Base-by-base conservation (phyloP, 169 alveolate species). In the Eimeria maxima region DNA sequence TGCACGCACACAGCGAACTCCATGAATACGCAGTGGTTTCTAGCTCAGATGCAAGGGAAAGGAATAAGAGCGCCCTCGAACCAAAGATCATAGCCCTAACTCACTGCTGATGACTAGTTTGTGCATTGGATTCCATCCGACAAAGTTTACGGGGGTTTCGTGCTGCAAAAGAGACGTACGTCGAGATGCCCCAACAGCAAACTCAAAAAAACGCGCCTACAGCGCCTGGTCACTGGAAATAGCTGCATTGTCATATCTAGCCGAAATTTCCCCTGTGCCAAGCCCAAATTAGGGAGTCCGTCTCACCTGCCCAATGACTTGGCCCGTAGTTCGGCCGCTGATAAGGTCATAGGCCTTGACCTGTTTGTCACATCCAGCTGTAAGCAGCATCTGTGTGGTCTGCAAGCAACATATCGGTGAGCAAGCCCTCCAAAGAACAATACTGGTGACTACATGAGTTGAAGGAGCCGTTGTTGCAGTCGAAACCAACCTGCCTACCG, bases 271-370 rank as follows among this genome's bases (percentile, higher is more conserved):
- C 20, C 16, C 4, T n/a, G 11, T 29, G 83, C 55, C 14, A 20
- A 38, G 18, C 14, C 6, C 29, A 27, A 27, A 24, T 16, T 16
- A 18, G 44, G 50, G 83, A 22, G n/a, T 20, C 38, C 76, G 42
- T 60, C 93, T 87, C 67, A 87, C 96, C 94, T 94, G 94, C n/a
- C 94, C 96, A 44, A 94, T 83, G 90, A 87, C 95, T 53, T 87
- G 94, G 22, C 92, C 92, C 33, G 78, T 86, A 24, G 87, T 53
- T 22, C 87, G 76, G 57, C 96, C 93, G 55, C 94, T 63, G 71
- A 69, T 81, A 33, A 94, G 80, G 45, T 94, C 96, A 47, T 83
- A 94, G 20, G 80, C 92, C 60, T 94, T 94, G 29, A 84, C 96
- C 44, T 78, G 90, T 29, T 94, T 94, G 78, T 94, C 96, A 76